Base-by-base conservation (phyloP, 23 red algal species). In the Gracilaria gracilis region DNA sequence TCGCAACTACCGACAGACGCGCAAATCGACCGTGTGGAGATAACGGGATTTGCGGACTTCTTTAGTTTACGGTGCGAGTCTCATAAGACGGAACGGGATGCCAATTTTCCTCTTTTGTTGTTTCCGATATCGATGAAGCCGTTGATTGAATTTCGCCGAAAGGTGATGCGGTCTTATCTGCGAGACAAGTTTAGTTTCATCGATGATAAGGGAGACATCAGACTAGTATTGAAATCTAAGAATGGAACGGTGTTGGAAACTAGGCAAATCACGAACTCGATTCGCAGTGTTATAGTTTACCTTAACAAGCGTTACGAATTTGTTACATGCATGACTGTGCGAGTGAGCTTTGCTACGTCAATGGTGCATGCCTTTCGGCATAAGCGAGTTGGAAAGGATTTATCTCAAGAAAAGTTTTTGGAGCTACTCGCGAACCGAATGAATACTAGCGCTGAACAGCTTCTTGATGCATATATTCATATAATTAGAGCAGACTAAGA, bases 341-440 rank as follows among this genome's bases (percentile, higher is more conserved):
- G 79, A 83, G 48, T 4, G 12, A 83, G 53, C 57, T 83, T 55
- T 61, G 79, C n/a, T 14, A 83, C 79, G 6, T 61, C 55, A 9
- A 83, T 83, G 79, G 9, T 83, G 79, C 79, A 83, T 25, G 0
- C n/a, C 0, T 83, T 36, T 61, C 57, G 48, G 7, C 17, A 2
- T 1, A 24, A 24, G 37, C 7, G 11, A 6, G 27, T 79, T 46
- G 79, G 38, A 19, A 42, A 47, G 2, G 38, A 65, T 14, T 21
- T 83, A 12, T 32, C 48, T 6, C 40, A 83, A 62, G 79, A 24
- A 8, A 32, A 57, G 79, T 83, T 83, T 83, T 3, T 83, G 53
- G 79, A 83, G 9, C 15, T 36, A 14, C n/a, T 83, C 12, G 48
- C 79, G n/a, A 83, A 28, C 40, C 79, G 54, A 3, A 83, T 83